Conservation (phyloP, 2,329 filamentous ascomycete species). For the Alternaria postmessia region DNA sequence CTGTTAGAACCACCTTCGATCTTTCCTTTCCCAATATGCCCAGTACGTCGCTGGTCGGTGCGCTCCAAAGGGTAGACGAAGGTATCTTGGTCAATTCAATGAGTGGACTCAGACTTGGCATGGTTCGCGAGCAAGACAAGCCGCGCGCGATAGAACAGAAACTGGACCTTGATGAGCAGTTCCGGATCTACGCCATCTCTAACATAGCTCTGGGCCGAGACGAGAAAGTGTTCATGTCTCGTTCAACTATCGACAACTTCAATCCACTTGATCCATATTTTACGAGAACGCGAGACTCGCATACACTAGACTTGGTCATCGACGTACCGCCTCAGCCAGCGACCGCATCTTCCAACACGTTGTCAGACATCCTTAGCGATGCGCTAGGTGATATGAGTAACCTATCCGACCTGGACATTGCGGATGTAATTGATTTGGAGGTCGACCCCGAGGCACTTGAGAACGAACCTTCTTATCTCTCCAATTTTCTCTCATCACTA, state of each 20-base stretch:
- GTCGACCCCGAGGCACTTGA: conserved; percentile 35
- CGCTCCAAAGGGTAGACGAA: conserved; percentile 65
- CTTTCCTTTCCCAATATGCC: conserved; percentile 69
- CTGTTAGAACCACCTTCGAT: conserved; percentile 74
- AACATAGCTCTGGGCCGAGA: conserved; percentile 84
- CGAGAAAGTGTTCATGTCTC: conserved; percentile 82
- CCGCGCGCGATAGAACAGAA: conserved; percentile 48
- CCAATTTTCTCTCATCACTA: conserved; percentile 46
- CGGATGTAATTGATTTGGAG: conserved; percentile 33
- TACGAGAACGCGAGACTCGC: conserved; percentile 75
- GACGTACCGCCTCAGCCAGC: conserved; percentile 55
- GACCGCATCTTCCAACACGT: conserved; percentile 19
- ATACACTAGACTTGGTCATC: conserved; percentile 77
- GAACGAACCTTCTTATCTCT: conserved; percentile 42
- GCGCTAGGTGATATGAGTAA: conserved; percentile 34
- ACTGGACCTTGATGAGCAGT: conserved; percentile 54
- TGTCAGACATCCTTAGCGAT: conserved; percentile 35
- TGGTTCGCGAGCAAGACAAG: conserved; percentile 68
- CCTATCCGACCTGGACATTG: conserved; percentile 33
- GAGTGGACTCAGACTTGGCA: conserved; percentile 68
- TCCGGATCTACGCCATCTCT: conserved; percentile 81
- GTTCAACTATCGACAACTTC: conserved; percentile 71
- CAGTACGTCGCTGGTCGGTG: conserved; percentile 57
- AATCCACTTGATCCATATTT: conserved; percentile 86
- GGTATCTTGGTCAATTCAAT: conserved; percentile 69